A percentile compares a stretch with the other conserved stretches of the same genome.
These are phyloP conservation scores for Talaromyces islandicus DNA, from an alignment of 2,329 filamentous ascomycete genomes.

Conservation along the genomic window DNA sequence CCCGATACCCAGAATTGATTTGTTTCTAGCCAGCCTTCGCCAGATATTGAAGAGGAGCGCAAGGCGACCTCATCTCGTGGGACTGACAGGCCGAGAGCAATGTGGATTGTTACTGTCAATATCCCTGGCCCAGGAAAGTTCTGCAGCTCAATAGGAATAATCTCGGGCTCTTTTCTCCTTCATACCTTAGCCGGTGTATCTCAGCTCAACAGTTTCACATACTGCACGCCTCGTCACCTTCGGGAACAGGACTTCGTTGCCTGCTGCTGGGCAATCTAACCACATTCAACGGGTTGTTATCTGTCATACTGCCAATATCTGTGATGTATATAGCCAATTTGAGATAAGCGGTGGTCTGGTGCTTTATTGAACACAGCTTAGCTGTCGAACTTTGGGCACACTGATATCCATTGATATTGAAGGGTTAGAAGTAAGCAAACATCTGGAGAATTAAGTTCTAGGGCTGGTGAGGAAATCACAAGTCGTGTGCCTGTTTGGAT, in stretches of 20 bases:
- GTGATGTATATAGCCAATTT: background rate
- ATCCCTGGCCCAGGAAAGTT: background rate
- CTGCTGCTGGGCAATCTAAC: background rate
- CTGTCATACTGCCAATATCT: background rate
- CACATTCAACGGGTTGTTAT: background rate
- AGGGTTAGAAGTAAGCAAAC: too few relatives aligned
- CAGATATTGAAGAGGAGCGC: too few relatives aligned
- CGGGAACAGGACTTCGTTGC: background rate
- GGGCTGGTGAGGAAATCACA: too few relatives aligned
- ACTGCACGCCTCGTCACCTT: conserved; percentile 1
- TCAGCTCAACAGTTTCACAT: background rate
- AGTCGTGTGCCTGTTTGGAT: too few relatives aligned
- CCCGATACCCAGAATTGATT: too few relatives aligned
- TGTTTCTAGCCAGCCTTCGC: too few relatives aligned
- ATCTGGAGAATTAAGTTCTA: too few relatives aligned
- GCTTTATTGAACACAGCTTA: background rate
- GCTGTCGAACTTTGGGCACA: too few relatives aligned
- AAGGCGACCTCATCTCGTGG: background rate
- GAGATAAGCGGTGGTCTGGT: background rate
- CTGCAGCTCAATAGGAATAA: background rate
- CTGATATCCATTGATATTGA: too few relatives aligned
- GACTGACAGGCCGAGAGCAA: background rate
- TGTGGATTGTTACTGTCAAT: background rate
- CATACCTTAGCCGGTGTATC: background rate
- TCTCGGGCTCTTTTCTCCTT: background rate